Conservation (phyloP, 257 asterid genomes). For the Linaria vulgaris region DNA sequence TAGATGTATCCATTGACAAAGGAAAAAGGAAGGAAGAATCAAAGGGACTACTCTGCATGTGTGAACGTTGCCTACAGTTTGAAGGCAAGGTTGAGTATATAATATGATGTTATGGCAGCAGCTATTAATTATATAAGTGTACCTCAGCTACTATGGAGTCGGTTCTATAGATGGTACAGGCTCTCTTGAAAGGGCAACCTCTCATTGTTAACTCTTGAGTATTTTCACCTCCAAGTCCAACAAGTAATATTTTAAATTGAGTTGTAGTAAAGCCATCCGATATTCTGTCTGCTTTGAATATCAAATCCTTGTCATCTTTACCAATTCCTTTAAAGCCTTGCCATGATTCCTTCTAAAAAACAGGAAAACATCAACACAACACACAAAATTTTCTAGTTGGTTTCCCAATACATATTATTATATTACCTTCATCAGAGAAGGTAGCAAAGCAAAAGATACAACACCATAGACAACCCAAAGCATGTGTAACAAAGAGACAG, state of each 20-base stretch:
- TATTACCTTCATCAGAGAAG: too few species aligned
- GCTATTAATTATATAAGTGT: constrained; percentile 1
- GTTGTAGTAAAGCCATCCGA: constrained; percentile 41
- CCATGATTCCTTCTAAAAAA: constrained; percentile 69
- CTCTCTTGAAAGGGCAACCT: constrained; percentile 79
- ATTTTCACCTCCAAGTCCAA: constrained; percentile 40
- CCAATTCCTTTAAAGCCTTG: constrained; percentile 52
- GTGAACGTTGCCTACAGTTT: too few species aligned
- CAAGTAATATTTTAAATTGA: constrained; percentile 59
- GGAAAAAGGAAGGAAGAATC: neutral
- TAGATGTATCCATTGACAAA: neutral
- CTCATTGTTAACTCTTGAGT: constrained; percentile 65
- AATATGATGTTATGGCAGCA: neutral
- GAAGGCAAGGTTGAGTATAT: too few species aligned
- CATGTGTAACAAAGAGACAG: too few species aligned
- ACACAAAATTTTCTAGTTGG: too few species aligned
- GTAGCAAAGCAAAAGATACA: too few species aligned
- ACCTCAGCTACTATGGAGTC: constrained; percentile 84
- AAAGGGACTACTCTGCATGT: neutral
- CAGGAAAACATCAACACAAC: constrained; percentile 18
- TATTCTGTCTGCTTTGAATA: constrained; percentile 54
- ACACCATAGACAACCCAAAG: too few species aligned
- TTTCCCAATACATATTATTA: too few species aligned
- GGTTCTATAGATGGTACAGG: constrained; percentile 82
- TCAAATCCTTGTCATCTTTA: constrained; percentile 38